phyloP scores from a whole-genome alignment of 345 rosid species.

The Eutrema japonicum region DNA sequence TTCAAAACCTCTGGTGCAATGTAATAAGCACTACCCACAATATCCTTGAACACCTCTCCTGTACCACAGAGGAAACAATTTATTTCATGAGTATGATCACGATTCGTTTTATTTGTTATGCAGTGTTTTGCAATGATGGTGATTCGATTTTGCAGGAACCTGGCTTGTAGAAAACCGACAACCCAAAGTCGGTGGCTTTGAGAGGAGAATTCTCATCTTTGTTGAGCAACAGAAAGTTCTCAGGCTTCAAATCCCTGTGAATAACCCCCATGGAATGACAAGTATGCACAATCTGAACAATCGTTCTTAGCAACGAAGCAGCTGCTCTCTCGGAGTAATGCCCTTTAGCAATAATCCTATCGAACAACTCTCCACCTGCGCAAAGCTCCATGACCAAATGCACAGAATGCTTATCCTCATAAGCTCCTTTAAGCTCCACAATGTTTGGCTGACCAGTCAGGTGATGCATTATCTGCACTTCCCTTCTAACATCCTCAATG shows the following conservation, averaged over 20 bases:
- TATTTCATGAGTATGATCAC: background rate
- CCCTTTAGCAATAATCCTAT: constrained; percentile 66
- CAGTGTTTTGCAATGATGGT: constrained; percentile 14
- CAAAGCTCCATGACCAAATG: constrained; percentile 85
- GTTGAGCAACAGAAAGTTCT: constrained; percentile 66
- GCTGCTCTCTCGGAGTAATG: constrained; percentile 77
- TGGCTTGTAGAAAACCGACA: constrained; percentile 73
- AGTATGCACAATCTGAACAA: constrained; percentile 65
- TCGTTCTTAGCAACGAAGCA: constrained; percentile 57
- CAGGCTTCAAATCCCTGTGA: constrained; percentile 77
- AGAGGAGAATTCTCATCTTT: constrained; percentile 69
- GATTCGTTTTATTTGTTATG: background rate
- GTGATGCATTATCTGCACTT: constrained; percentile 79
- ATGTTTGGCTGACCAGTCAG: constrained; percentile 67
- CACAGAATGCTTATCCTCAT: constrained; percentile 70
- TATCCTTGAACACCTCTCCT: constrained; percentile 73
- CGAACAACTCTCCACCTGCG: constrained; percentile 77
- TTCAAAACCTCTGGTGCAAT: constrained; percentile 80
- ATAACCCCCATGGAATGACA: constrained; percentile 78
- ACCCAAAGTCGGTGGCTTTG: constrained; percentile 74
- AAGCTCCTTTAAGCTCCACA: constrained; percentile 75
- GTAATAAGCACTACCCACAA: constrained; percentile 84
- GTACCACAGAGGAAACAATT: constrained; percentile 1
- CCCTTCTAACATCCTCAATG: constrained; percentile 67
- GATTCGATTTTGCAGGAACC: constrained; percentile 41